Evolutionary conservation across 768 basidiomycete genomes (phyloP).

Genomic region (Mycena vitilis): DNA sequence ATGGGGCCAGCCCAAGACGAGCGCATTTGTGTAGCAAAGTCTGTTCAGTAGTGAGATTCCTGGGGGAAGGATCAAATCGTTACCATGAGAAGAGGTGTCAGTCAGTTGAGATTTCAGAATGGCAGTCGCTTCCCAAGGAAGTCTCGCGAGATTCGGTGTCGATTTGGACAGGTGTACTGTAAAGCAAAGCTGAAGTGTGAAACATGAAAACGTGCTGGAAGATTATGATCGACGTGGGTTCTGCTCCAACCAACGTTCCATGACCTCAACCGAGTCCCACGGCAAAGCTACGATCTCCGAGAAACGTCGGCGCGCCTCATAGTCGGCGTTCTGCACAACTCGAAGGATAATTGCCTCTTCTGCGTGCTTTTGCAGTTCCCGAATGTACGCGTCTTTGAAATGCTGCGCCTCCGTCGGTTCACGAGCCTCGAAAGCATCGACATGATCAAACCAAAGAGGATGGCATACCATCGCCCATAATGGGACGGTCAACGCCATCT

Average conservation of each 20-base stretch:
- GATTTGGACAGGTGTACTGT: not conserved
- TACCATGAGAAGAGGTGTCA: too few relatives aligned
- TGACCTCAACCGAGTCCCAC: constrained; percentile 37
- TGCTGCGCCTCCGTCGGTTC: constrained; percentile 31
- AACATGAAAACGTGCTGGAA: not conserved
- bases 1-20: too few relatives aligned
- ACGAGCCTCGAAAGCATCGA: constrained; percentile 16
- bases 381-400: constrained; percentile 40
- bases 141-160: too few relatives aligned
- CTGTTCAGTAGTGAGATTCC: not conserved
- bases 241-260: constrained; percentile 32
- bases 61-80: constrained; percentile 19
- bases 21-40: not conserved
- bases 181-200: not conserved
- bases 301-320: constrained; percentile 34
- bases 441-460: constrained; percentile 38
- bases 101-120: too few relatives aligned
- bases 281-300: constrained; percentile 36
- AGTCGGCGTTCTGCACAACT: constrained; percentile 39
- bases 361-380: constrained; percentile 38
- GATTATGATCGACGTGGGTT: constrained; percentile 13
- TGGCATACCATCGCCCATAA: constrained; percentile 39
- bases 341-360: constrained; percentile 33
- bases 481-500: constrained; percentile 37
- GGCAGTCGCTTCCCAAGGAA: not conserved